Conservation (phyloP, 257 asterid species). For the Nicotiana tabacum region DNA sequence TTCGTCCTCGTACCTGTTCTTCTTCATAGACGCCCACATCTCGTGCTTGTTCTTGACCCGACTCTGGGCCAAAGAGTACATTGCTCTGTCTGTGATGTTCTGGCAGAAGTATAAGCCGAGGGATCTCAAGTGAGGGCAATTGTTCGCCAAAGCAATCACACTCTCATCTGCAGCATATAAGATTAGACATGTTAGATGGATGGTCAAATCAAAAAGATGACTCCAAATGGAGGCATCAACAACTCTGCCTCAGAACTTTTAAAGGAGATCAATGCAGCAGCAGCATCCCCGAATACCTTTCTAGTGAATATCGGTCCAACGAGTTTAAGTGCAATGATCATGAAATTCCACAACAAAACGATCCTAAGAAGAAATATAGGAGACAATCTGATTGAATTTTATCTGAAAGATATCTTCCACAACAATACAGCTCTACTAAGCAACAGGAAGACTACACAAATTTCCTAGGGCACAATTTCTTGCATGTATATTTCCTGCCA, state of each 20-base stretch:
- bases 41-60: slow-evolving; percentile 54
- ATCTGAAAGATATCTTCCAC: too few relatives aligned
- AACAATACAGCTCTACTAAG: too few relatives aligned
- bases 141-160: slow-evolving; percentile 76
- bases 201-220: background rate
- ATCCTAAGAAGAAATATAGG: too few relatives aligned
- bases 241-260: background rate
- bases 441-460: too few relatives aligned
- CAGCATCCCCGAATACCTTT: background rate
- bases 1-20: slow-evolving; percentile 63
- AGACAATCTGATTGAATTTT: too few relatives aligned
- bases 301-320: too few relatives aligned
- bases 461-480: too few relatives aligned
- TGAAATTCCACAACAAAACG: too few relatives aligned
- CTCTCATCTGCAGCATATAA: slow-evolving; percentile 61
- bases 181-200: background rate
- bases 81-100: slow-evolving; percentile 82
- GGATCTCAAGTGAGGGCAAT: slow-evolving; percentile 71
- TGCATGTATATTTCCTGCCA: background rate
- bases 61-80: slow-evolving; percentile 85
- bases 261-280: background rate
- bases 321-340: too few relatives aligned
- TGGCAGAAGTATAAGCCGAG: slow-evolving; percentile 90
- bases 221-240: background rate
- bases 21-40: slow-evolving; percentile 60